phyloP scores from a whole-genome alignment of 768 basidiomycete genomes.

The Boletus pseudo-olivaceus region DNA sequence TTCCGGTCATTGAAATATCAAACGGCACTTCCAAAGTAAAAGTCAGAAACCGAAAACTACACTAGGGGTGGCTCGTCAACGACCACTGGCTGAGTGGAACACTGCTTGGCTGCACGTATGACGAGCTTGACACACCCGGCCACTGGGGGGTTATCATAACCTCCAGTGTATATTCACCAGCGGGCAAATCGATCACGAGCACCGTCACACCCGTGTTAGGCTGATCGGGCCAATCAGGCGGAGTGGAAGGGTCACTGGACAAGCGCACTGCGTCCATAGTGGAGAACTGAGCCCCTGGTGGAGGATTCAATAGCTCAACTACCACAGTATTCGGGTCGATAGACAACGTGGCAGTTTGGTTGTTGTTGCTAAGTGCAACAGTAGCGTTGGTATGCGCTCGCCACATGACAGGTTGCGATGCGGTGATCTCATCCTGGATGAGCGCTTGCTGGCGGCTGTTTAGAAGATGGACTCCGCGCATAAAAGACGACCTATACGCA shows the following conservation, averaged over 20 bases:
- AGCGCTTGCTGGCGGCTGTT: conserved; percentile 87
- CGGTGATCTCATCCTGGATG: conserved; percentile 85
- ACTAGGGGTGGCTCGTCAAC: conserved; percentile 62
- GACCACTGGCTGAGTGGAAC: conserved; percentile 77
- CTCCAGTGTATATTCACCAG: conserved; percentile 73
- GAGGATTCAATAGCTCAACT: conserved; percentile 65
- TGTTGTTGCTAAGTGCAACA: conserved; percentile 45
- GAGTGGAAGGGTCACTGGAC: conserved; percentile 58
- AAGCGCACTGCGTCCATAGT: conserved; percentile 54
- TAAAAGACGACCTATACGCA: conserved; percentile 56
- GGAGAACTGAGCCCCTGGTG: conserved; percentile 61
- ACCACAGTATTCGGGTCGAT: conserved; percentile 67
- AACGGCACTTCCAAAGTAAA: neutral
- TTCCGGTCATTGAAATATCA: neutral
- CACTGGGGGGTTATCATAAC: conserved; percentile 95
- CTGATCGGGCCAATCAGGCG: conserved; percentile 60
- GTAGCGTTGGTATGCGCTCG: conserved; percentile 97
- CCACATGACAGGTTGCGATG: conserved; percentile 67
- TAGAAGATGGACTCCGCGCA: conserved; percentile 80
- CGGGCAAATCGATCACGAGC: conserved; percentile 60
- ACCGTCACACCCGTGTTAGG: conserved; percentile 77
- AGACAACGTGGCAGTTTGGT: conserved; percentile 69
- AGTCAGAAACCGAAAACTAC: neutral
- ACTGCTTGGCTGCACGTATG: conserved; percentile 57
- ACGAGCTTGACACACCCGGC: conserved; percentile 63